Conservation (phyloP, 2,329 filamentous ascomycete species). For the Albifimbria verrucaria region DNA sequence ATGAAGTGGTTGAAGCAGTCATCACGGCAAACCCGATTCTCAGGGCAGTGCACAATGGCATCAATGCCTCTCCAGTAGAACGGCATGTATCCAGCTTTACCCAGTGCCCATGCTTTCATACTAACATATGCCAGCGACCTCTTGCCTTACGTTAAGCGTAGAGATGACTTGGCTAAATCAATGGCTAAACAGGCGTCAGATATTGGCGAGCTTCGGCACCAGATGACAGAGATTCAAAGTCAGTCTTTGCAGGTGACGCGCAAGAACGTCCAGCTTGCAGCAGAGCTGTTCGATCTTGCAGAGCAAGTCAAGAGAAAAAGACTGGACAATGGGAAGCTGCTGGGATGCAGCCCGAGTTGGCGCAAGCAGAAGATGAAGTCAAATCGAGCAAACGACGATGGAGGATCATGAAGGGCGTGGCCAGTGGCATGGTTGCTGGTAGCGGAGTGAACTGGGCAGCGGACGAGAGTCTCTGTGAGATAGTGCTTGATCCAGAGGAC, state of each 20-base stretch:
- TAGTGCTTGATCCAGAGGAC: conserved; percentile 67
- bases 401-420: conserved; percentile 73
- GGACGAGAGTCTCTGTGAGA: conserved; percentile 62
- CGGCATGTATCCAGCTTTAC: conserved; percentile 45
- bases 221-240: conserved; percentile 55
- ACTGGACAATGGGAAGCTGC: conserved; percentile 52
- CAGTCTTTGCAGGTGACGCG: conserved; percentile 54
- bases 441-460: conserved; percentile 81
- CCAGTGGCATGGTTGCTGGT: conserved; percentile 74
- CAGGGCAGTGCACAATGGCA: conserved; percentile 70
- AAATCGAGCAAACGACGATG: conserved; percentile 63
- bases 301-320: conserved; percentile 51
- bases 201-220: conserved; percentile 46
- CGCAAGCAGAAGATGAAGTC: conserved; percentile 55
- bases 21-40: conserved; percentile 72
- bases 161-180: conserved; percentile 63
- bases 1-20: conserved; percentile 65
- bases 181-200: conserved; percentile 58
- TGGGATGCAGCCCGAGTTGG: conserved; percentile 52
- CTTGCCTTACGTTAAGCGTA: conserved; percentile 60
- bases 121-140: conserved; percentile 52
- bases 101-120: conserved; percentile 7
- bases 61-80: conserved; percentile 62
- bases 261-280: conserved; percentile 61
- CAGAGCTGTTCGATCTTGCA: conserved; percentile 60